phyloP scores from a whole-genome alignment of 768 basidiomycete species.

The Neoboletus subvelutipes region DNA sequence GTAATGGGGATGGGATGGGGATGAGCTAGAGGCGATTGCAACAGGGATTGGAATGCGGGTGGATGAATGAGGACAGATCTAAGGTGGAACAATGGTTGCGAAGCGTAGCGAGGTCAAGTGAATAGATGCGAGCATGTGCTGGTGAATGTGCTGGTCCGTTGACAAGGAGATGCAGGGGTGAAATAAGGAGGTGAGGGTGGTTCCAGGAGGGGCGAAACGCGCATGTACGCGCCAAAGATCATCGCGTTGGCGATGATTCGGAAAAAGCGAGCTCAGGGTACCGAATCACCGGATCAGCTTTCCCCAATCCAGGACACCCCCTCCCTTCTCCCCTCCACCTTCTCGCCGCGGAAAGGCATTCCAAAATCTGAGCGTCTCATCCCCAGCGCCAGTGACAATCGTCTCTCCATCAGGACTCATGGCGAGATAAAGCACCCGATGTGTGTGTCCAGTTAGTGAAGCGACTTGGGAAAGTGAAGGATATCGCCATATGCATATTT shows the following conservation, averaged over 20 bases:
- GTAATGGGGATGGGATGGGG: constrained; percentile 1
- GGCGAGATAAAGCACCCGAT: constrained; percentile 94
- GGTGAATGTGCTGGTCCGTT: constrained; percentile 18
- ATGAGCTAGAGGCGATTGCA: constrained; percentile 10
- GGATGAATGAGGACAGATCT: constrained; percentile 22
- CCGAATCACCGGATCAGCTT: constrained; percentile 47
- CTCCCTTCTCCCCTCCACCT: constrained; percentile 34
- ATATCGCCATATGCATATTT: constrained; percentile 95
- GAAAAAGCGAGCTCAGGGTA: not conserved
- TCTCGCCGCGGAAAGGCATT: constrained; percentile 90
- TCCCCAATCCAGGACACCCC: constrained; percentile 47
- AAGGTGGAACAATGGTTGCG: constrained; percentile 17
- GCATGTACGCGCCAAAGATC: constrained; percentile 9
- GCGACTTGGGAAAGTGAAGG: constrained; percentile 93
- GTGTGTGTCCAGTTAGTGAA: constrained; percentile 90
- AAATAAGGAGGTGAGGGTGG: not conserved
- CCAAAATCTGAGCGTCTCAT: constrained; percentile 97
- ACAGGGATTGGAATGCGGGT: constrained; percentile 19
- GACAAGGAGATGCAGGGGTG: constrained; percentile 5
- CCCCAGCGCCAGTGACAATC: constrained; percentile 96
- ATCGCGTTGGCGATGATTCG: not conserved
- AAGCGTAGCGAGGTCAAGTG: constrained; percentile 11
- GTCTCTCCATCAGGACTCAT: constrained; percentile 98
- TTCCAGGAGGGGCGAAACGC: not conserved
- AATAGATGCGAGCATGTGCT: constrained; percentile 30